Percentiles rank a stretch among this genome's conserved stretches.
These are phyloP conservation scores for Kwoniella botswanensis DNA, from an alignment of 768 basidiomycete species.

Conservation along the genomic window DNA sequence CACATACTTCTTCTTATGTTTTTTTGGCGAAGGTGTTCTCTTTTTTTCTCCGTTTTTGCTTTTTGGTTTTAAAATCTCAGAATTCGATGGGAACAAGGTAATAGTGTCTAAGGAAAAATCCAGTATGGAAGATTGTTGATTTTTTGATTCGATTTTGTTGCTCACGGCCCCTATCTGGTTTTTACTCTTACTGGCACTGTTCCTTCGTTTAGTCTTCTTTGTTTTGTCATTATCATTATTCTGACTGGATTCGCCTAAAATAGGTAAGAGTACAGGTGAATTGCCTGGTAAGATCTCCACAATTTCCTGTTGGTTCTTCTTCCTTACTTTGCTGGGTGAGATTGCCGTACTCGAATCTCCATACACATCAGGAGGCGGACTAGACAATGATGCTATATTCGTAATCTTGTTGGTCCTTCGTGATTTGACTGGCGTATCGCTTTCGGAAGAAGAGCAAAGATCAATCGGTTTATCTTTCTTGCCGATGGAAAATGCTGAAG, in stretches of 20 bases:
- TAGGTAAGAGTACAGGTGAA: background rate
- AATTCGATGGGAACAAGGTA: background rate
- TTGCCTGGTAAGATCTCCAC: background rate
- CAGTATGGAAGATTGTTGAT: background rate
- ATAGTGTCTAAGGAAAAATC: background rate
- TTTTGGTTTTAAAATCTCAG: background rate
- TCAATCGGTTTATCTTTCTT: slow-evolving; percentile 22
- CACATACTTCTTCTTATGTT: slow-evolving; percentile 18
- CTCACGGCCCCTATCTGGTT: too few relatives aligned
- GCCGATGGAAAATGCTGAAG: slow-evolving; percentile 14
- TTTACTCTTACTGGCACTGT: too few relatives aligned
- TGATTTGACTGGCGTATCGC: slow-evolving; percentile 7
- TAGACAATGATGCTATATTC: too few relatives aligned
- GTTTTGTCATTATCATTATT: too few relatives aligned
- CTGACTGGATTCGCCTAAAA: background rate
- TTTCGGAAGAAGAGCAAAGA: slow-evolving; percentile 13
- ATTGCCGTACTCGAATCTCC: too few relatives aligned
- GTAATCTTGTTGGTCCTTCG: too few relatives aligned
- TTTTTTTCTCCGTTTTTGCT: background rate
- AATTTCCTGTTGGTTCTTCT: background rate
- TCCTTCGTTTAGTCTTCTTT: too few relatives aligned
- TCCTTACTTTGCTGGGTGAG: background rate
- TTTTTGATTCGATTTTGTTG: too few relatives aligned
- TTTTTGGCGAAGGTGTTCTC: slow-evolving; percentile 18
- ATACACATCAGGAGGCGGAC: too few relatives aligned